phyloP scores from a whole-genome alignment of 306 rosid species.

The Glycine latifolia region DNA sequence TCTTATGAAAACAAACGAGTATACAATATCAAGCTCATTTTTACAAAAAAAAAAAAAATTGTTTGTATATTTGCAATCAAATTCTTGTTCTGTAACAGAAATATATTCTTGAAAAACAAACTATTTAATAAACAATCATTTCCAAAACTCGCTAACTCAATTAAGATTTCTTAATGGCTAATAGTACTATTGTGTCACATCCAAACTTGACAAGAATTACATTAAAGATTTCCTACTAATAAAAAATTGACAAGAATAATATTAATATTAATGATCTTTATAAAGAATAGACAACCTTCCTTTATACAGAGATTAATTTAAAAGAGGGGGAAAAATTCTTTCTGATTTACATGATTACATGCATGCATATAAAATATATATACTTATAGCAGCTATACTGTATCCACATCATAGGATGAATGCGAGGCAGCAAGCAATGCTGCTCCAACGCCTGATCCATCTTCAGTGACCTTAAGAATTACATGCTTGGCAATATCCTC shows the following conservation, averaged over 20 bases:
- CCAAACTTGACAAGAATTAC: conserved; percentile 11
- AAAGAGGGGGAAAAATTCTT: conserved; percentile 43
- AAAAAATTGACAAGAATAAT: conserved; percentile 46
- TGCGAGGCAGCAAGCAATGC: conserved; percentile 77
- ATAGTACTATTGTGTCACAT: not conserved
- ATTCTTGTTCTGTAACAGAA: too few relatives aligned
- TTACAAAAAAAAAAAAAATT: too few relatives aligned
- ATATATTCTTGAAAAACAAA: not conserved
- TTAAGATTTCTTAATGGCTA: not conserved
- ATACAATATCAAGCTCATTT: too few relatives aligned
- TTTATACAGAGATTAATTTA: conserved; percentile 51
- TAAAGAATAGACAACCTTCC: conserved; percentile 55
- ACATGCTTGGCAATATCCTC: conserved; percentile 77
- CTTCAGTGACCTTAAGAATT: conserved; percentile 70
- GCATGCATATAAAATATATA: conserved; percentile 47
- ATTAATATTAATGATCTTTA: conserved; percentile 36
- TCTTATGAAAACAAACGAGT: too few relatives aligned
- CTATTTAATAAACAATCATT: not conserved
- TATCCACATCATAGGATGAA: conserved; percentile 68
- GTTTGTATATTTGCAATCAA: too few relatives aligned
- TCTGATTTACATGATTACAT: conserved; percentile 66
- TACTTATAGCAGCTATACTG: conserved; percentile 44
- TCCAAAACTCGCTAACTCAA: not conserved
- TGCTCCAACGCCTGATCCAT: conserved; percentile 83
- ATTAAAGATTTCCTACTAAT: not conserved